These are phyloP conservation scores for Thuja plicata DNA, from an alignment of 83 land plant species.

Conservation along the genomic window DNA sequence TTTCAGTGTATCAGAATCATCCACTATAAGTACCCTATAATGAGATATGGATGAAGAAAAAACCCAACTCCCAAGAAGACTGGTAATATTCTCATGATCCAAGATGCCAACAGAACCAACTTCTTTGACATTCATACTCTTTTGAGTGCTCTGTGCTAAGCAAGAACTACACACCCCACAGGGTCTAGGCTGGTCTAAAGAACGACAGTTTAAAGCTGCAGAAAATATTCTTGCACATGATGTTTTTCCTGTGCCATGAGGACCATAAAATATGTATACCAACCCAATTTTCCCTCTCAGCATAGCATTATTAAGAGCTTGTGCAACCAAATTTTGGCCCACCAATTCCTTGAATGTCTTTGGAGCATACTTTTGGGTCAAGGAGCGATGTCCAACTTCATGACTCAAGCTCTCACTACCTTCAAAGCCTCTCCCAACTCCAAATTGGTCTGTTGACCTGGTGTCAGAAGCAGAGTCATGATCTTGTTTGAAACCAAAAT, in stretches of 20 bases:
- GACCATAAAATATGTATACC: conserved; percentile 83
- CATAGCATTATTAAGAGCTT: conserved; percentile 80
- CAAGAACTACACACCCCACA: conserved; percentile 77
- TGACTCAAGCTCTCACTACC: conserved; percentile 2
- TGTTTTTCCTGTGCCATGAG: conserved; percentile 87
- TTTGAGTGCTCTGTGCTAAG: conserved; percentile 42
- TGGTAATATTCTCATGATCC: conserved; percentile 41
- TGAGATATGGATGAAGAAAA: conserved; percentile 27
- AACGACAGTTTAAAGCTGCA: conserved; percentile 66
- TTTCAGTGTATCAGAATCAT: conserved; percentile 68
- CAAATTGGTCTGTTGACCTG: conserved; percentile 30
- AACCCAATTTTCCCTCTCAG: conserved; percentile 54
- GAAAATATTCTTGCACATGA: conserved; percentile 85
- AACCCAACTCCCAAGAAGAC: conserved; percentile 32
- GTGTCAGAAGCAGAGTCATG: conserved; percentile 53
- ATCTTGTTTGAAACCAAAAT: conserved; percentile 28
- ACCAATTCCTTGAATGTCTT: conserved; percentile 72
- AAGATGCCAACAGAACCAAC: conserved; percentile 52
- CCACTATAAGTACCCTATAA: conserved; percentile 66
- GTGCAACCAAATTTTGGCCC: conserved; percentile 74
- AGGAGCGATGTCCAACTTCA: conserved; percentile 38
- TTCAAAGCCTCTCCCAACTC: conserved; percentile 10
- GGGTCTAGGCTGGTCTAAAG: conserved; percentile 63
- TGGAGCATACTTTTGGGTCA: conserved; percentile 78
- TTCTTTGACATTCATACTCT: conserved; percentile 56